Base-by-base conservation (phyloP, 768 basidiomycete genomes). In the Hypholoma sublateritium region DNA sequence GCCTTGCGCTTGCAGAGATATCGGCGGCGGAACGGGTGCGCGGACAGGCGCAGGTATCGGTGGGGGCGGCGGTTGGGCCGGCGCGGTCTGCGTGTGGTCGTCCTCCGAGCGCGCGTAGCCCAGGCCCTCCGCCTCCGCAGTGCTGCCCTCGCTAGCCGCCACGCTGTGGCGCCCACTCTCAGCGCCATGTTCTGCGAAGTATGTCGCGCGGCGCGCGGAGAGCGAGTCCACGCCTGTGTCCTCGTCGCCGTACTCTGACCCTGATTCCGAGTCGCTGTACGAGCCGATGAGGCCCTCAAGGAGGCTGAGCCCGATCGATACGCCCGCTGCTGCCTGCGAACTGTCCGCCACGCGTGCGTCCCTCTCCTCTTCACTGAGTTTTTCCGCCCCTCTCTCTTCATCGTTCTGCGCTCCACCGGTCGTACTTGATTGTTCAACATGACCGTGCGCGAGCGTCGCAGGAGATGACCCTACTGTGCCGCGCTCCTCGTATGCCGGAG, bases 161-260 rank as follows among this genome's bases (percentile, higher is more conserved):
- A 55, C 19, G 8, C 61, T 63, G 17, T 50, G 58, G 42, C 60
- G 35, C 44, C 28, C 32, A 6, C 11, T 28, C 22, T 25, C 25
- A 12, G 22, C 5, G 13, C 22, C 5, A 13, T 13, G 19, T 17
- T 44, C 19, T 17, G 4, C n/a, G 6, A 25, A 28, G 22, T 14
- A 47, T 25, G 8, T 24, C 16, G 22, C 49, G 12, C 25, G 34
- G 41, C 36, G 50, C 59, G 24, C 48, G 45, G 28, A 32, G 19
- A 70, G 69, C 4, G 65, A 62, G 24, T 73, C 72, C 0, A 64
- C 64, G 48, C 69, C 73, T 1, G 65, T 70, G 0, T 70, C 73
- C 11, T 47, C 21, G 24, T 53, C 42, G 25, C 51, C 42, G 25
- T 53, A 42, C 7, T 28, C 46, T 11, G 16, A 47, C 43, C 22